Evolutionary conservation across 2,329 filamentous ascomycete genomes (phyloP), one percentile per base, ranked within the genome.

Genomic region (Sporothrix mexicana): DNA sequence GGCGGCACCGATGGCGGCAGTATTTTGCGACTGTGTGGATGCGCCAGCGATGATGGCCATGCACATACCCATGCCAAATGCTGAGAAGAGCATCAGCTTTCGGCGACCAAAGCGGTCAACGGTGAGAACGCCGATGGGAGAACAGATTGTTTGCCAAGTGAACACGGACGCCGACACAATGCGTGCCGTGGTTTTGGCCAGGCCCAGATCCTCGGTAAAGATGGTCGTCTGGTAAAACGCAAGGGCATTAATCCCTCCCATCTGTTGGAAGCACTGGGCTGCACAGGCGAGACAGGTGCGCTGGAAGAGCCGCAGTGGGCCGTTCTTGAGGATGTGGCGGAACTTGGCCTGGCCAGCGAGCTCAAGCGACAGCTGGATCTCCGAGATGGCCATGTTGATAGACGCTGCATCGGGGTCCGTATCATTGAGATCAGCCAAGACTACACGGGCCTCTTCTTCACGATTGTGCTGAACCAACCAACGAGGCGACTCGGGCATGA

Each of bases 141-240:
- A 64, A 36, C 61, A 64, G 15, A 64, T 45, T 5, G 61, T 45
- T 17, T 64, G 61, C 61, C 61, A 64, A 3, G 61, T 64, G 13
- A 64, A 64, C 15, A 64, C 61, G 5, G 61, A 64, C 4, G 61
- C 61, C 1, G 61, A 64, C 17, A 64, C 41, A 10, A 64, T 64
- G 1, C 61, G 30, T 9, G 61, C 61, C 36, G 61, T 64, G 15
- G 36, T 43, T 17, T 45, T 64, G 30, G 61, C 36, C 15, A 64
- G 61, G 36, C 61, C 61, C 36, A 64, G 17, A 10, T 64, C 61
- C 61, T 64, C 36, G 8, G 61, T 45, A n/a, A 64, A 64, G 30
- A 64, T 64, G 36, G 61, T 64, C 61, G 61, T 64, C 61, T 64
- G 61, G 36, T 64, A 64, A 12, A 64, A 64, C 9, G 61, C 61